phyloP scores from a whole-genome alignment of 2,329 filamentous ascomycete genomes.

The Colletotrichum kahawae region DNA sequence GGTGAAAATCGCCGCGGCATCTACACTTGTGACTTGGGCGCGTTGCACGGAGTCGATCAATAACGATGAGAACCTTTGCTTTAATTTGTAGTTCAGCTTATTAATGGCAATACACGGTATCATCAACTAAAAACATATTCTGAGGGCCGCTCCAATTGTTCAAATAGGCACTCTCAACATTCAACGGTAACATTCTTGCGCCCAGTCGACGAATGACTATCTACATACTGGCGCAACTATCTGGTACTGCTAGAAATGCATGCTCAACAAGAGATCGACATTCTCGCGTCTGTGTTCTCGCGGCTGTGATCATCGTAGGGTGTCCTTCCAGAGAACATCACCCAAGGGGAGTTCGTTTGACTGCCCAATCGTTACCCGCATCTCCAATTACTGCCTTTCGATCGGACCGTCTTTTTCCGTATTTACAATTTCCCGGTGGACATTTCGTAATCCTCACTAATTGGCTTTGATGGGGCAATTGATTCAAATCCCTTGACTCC shows the following conservation, averaged over 20 bases:
- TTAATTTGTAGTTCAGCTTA: background rate
- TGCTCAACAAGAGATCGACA: background rate
- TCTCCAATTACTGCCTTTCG: background rate
- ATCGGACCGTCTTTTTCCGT: accelerated
- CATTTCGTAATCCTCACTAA: background rate
- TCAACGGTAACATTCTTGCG: background rate
- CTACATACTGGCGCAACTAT: background rate
- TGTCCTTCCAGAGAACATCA: background rate
- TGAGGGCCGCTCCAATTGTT: too few species aligned
- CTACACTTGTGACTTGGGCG: too few species aligned
- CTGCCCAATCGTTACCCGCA: background rate
- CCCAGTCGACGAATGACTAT: background rate
- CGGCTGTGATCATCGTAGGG: background rate
- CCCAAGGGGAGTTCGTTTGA: background rate
- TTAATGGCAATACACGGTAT: background rate
- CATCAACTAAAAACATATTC: too few species aligned
- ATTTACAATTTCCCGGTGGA: background rate
- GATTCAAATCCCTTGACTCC: slow-evolving; percentile 1
- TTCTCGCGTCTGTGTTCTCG: background rate
- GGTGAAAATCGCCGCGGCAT: background rate
- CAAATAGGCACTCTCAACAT: background rate
- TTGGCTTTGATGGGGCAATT: background rate
- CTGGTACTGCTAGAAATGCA: background rate
- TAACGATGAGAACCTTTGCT: accelerated
- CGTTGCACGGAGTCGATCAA: accelerated